Evolutionary conservation across 139 green algal genomes (phyloP).

Genomic region (Tetraselmis chui): DNA sequence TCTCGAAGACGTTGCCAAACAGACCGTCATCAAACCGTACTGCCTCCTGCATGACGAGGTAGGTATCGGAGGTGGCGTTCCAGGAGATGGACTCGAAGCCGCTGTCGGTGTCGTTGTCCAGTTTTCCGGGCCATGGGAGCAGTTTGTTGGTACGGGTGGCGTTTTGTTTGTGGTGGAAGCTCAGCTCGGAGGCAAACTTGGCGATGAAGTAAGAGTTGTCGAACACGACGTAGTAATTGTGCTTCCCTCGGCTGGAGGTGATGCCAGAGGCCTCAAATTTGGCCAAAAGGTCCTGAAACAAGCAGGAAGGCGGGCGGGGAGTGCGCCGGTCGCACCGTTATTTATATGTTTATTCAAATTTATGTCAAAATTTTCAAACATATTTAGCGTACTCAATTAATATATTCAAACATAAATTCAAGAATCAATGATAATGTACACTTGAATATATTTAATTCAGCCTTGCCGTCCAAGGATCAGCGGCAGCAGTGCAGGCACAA

Average conservation of each 20-base stretch:
- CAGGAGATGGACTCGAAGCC: slow-evolving; percentile 23
- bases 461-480: too few species aligned
- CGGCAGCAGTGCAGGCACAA: too few species aligned
- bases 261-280: slow-evolving; percentile 19
- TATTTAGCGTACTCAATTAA: too few species aligned
- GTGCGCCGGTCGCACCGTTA: too few species aligned
- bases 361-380: too few species aligned
- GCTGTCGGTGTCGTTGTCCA: background rate
- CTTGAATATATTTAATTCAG: too few species aligned
- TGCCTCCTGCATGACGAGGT: slow-evolving; percentile 33
- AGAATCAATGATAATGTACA: too few species aligned
- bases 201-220: slow-evolving; percentile 6
- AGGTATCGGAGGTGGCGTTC: slow-evolving; percentile 30
- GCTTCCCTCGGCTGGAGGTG: background rate
- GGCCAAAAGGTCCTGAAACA: background rate
- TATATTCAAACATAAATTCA: too few species aligned
- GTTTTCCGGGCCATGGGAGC: background rate
- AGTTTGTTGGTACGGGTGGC: background rate
- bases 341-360: too few species aligned
- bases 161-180: slow-evolving; percentile 2
- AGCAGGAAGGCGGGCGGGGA: background rate
- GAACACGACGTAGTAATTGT: slow-evolving; percentile 17
- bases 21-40: slow-evolving; percentile 1
- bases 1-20: slow-evolving; percentile 9
- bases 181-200: background rate